phyloP scores from a whole-genome alignment of 2,329 filamentous ascomycete genomes.

The Mycosphaerella sp. region DNA sequence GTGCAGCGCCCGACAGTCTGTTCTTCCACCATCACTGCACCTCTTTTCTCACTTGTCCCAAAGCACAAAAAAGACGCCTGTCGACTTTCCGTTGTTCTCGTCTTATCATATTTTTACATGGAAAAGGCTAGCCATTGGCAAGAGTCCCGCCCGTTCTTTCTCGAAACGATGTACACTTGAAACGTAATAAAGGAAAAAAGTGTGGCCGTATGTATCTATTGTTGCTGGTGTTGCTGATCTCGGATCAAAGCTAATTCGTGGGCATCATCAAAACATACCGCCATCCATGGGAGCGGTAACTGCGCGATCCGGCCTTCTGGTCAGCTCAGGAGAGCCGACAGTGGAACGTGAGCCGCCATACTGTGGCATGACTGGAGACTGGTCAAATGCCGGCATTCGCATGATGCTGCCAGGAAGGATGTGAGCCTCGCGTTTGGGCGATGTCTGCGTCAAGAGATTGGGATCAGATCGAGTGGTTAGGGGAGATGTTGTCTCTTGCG shows the following conservation, averaged over 20 bases:
- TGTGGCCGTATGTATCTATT: not conserved
- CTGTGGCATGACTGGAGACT: constrained; percentile 8
- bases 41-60: no score
- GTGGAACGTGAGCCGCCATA: constrained; percentile 10
- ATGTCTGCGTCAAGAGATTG: constrained; percentile 8
- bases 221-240: constrained; percentile 11
- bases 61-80: constrained; percentile 2
- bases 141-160: not conserved
- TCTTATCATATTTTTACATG: constrained; percentile 6
- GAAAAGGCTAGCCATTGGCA: not conserved
- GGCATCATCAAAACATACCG: constrained; percentile 20
- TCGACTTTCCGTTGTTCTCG: constrained; percentile 6
- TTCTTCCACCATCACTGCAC: no score
- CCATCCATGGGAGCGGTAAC: constrained; percentile 17
- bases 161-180: not conserved
- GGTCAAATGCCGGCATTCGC: constrained; percentile 16
- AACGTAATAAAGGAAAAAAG: not conserved
- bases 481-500: constrained; percentile 3
- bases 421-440: constrained; percentile 11
- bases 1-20: no score
- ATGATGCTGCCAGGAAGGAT: constrained; percentile 19
- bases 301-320: constrained; percentile 8
- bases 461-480: constrained; percentile 14
- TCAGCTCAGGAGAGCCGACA: constrained; percentile 12
- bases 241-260: constrained; percentile 13